Conservation (phyloP, 2,329 filamentous ascomycete species). For the Colletotrichum lini region DNA sequence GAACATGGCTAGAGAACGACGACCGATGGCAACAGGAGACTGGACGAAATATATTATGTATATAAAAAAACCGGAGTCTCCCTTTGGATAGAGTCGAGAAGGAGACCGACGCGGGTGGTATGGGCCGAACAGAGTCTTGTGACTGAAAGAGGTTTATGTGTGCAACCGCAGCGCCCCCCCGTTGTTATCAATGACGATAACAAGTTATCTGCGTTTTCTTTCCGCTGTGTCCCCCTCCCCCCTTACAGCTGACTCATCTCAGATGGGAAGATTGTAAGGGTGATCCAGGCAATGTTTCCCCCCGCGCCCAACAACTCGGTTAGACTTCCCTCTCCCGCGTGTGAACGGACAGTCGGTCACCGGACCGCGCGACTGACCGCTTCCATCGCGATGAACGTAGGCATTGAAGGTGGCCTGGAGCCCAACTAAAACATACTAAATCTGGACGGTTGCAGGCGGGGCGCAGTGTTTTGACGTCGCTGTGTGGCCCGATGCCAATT, state of each 20-base stretch:
- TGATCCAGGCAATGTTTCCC: neutral
- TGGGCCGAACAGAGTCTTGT: neutral
- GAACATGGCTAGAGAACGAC: neutral
- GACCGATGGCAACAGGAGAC: neutral
- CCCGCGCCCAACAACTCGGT: neutral
- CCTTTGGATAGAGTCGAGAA: neutral
- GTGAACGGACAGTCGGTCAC: conserved; percentile 8
- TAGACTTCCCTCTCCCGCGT: neutral
- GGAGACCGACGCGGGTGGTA: neutral
- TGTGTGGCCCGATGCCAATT: neutral
- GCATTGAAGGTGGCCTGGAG: too few relatives aligned
- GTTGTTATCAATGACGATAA: conserved; percentile 23
- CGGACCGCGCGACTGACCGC: neutral
- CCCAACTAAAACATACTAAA: neutral
- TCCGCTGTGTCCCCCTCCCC: neutral
- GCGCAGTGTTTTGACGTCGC: neutral
- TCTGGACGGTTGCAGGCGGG: neutral
- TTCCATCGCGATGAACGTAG: neutral
- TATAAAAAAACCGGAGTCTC: too few relatives aligned
- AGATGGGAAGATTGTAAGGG: neutral
- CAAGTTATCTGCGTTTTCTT: neutral
- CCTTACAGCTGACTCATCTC: conserved; percentile 12
- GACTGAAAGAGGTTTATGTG: too few relatives aligned
- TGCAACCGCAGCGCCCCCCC: too few relatives aligned
- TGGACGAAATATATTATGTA: neutral